A percentile compares a stretch with the other conserved stretches of the same genome.
Evolutionary conservation across 352 stramenopile species (phyloP).

Genomic region (Phytophthora melonis): DNA sequence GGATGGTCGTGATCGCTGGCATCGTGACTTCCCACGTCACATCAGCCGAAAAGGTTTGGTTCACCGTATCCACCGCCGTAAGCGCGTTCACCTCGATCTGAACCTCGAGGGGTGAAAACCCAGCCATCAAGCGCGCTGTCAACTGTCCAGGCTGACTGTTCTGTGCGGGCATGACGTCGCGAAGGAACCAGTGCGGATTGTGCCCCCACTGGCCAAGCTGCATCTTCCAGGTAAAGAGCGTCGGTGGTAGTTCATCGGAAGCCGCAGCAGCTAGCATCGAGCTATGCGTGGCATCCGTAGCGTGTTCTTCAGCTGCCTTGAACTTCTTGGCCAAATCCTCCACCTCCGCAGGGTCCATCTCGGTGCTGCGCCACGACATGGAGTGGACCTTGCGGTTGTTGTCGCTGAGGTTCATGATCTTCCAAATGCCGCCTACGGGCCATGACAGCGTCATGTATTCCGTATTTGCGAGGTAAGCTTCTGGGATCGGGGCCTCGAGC

Average conservation of each 20-base stretch:
- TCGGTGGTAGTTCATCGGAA: constrained; percentile 25
- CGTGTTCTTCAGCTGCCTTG: constrained; percentile 5
- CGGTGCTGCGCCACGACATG: constrained; percentile 59
- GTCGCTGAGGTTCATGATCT: constrained; percentile 44
- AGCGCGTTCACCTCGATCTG: constrained; percentile 51
- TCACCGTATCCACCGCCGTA: constrained; percentile 52
- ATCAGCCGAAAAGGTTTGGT: constrained; percentile 54
- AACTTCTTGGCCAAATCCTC: constrained; percentile 47
- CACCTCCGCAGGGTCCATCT: constrained; percentile 49
- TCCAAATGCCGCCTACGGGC: constrained; percentile 64
- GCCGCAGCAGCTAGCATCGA: constrained; percentile 21
- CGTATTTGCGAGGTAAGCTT: constrained; percentile 36
- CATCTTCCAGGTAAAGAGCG: constrained; percentile 70
- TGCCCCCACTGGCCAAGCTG: constrained; percentile 55
- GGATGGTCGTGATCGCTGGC: constrained; percentile 48
- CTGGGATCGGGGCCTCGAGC: constrained; percentile 48
- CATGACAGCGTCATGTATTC: constrained; percentile 60
- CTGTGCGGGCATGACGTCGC: constrained; percentile 41
- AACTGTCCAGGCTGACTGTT: constrained; percentile 27
- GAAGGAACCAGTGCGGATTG: constrained; percentile 61
- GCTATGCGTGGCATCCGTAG: constrained; percentile 4
- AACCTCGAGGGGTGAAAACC: constrained; percentile 47
- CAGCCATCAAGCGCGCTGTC: constrained; percentile 42
- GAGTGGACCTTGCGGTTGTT: constrained; percentile 47
- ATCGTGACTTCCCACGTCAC: constrained; percentile 59